Conservation (phyloP, 2,329 filamentous ascomycete species). For the Colletotrichum lindemuthianum region DNA sequence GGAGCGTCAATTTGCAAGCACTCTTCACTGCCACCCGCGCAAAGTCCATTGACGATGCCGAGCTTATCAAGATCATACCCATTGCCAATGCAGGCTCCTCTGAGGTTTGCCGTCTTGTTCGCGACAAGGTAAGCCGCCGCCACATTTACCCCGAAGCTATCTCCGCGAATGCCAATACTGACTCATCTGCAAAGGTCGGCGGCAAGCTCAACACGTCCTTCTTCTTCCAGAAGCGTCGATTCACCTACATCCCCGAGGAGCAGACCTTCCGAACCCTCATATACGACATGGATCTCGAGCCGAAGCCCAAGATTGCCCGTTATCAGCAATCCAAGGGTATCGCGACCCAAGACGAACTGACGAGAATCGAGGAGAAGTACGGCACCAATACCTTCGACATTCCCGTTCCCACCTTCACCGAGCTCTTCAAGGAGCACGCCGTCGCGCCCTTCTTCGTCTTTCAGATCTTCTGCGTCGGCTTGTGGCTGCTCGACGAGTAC, state of each 20-base stretch:
- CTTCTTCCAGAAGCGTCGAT: conserved; percentile 97
- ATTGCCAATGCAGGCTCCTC: conserved; percentile 87
- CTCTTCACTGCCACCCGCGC: conserved; percentile 82
- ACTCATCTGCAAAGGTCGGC: conserved; percentile 61
- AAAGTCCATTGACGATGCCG: conserved; percentile 75
- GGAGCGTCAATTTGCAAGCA: conserved; percentile 89
- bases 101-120: conserved; percentile 85
- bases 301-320: conserved; percentile 78
- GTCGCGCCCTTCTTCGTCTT: conserved; percentile 99
- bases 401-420: conserved; percentile 92
- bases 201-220: conserved; percentile 85
- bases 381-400: conserved; percentile 97
- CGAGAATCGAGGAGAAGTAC: conserved; percentile 89
- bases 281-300: conserved; percentile 86
- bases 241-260: conserved; percentile 79
- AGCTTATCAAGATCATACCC: conserved; percentile 92
- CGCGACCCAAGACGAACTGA: conserved; percentile 76
- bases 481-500: conserved; percentile 99
- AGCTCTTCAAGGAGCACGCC: conserved; percentile 97
- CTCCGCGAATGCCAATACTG: neutral
- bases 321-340: conserved; percentile 88
- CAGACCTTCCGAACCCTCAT: conserved; percentile 83
- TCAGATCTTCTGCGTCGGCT: conserved; percentile 96
- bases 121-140: conserved; percentile 64
- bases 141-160: neutral